Percentiles rank a stretch among this genome's conserved stretches.
Evolutionary conservation across 179 eudicot species (phyloP).

Genomic region (Spergularia azorica): DNA sequence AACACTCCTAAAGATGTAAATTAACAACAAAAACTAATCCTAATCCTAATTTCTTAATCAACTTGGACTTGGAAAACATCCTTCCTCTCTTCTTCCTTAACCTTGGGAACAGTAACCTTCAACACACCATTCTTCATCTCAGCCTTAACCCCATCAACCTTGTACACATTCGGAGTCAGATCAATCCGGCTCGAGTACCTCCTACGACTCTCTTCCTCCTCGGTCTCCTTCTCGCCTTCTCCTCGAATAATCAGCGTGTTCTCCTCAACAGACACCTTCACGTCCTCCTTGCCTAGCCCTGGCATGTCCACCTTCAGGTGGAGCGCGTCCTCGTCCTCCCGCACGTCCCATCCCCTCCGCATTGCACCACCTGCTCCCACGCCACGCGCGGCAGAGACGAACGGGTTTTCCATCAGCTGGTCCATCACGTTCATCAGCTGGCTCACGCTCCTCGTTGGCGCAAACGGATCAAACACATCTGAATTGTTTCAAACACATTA

Average conservation of each 20-base stretch:
- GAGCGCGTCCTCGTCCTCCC: conserved; percentile 52
- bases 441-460: conserved; percentile 58
- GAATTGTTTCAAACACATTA: not conserved
- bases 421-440: conserved; percentile 77
- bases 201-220: conserved; percentile 38
- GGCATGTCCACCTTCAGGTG: conserved; percentile 75
- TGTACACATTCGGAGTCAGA: conserved; percentile 50
- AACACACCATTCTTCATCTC: conserved; percentile 91
- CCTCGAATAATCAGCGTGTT: conserved; percentile 60
- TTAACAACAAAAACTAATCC: too few species aligned
- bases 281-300: conserved; percentile 64
- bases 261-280: conserved; percentile 63
- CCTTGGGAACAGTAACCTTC: conserved; percentile 60
- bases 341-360: conserved; percentile 61
- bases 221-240: conserved; percentile 45
- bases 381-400: conserved; percentile 28
- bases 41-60: conserved; percentile 14
- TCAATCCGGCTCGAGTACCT: conserved; percentile 61
- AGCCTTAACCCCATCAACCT: conserved; percentile 62
- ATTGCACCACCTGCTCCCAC: conserved; percentile 22
- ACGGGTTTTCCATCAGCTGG: conserved; percentile 54
- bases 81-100: conserved; percentile 70
- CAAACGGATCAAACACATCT: conserved; percentile 74
- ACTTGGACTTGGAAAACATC: conserved; percentile 51
- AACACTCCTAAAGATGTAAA: too few species aligned